phyloP scores from a whole-genome alignment of 2,329 filamentous ascomycete genomes.

The Botrytis pseudocinerea region DNA sequence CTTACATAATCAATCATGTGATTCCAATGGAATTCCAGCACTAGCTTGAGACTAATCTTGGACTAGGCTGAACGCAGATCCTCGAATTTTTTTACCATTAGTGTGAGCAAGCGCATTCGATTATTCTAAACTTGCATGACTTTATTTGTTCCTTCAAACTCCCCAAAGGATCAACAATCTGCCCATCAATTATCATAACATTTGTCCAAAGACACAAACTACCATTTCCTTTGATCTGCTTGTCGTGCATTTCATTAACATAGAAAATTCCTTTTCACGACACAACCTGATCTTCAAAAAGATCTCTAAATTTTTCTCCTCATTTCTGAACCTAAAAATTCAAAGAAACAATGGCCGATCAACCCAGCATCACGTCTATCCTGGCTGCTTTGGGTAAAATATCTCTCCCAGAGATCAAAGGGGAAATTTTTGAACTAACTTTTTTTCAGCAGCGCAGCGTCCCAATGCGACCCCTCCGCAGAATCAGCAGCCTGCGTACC shows the following conservation, averaged over 20 bases:
- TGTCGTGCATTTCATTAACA: background rate
- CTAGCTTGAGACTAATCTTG: background rate
- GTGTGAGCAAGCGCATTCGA: conserved; percentile 7
- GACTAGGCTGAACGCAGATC: conserved; percentile 1
- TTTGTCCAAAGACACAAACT: conserved; percentile 19
- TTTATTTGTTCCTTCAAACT: conserved; percentile 3
- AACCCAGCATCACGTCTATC: conserved; percentile 51
- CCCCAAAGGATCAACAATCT: background rate
- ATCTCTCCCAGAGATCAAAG: conserved; percentile 6
- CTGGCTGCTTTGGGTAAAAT: conserved; percentile 51
- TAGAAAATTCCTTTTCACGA: background rate
- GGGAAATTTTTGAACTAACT: conserved; percentile 26
- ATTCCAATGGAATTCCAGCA: background rate
- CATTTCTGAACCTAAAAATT: background rate
- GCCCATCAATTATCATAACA: conserved; percentile 3
- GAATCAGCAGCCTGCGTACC: conserved; percentile 39
- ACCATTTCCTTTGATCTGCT: conserved; percentile 10
- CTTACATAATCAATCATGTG: conserved; percentile 11
- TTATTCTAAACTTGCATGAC: conserved; percentile 4
- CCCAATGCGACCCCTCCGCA: conserved; percentile 51
- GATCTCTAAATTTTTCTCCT: background rate
- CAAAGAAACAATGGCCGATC: conserved; percentile 45
- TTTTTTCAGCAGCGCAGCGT: conserved; percentile 49
- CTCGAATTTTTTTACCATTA: conserved; percentile 7
- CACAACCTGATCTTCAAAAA: conserved; percentile 6